phyloP scores from a whole-genome alignment of 805 yeast genomes.

The Ogataea nonfermentans region DNA sequence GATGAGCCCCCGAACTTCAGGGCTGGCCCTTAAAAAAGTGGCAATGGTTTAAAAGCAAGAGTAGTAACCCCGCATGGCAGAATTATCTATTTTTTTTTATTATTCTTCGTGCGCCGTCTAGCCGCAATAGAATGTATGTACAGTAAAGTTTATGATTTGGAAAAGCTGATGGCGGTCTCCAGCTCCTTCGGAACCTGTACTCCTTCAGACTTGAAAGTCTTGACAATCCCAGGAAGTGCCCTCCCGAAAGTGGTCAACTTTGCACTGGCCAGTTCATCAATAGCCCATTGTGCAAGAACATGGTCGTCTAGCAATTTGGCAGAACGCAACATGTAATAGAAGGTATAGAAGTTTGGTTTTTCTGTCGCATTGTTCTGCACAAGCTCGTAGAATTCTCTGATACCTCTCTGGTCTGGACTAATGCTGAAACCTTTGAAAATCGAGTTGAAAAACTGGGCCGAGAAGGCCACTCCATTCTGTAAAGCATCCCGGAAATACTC shows the following conservation, averaged over 20 bases:
- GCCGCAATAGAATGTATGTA: too few relatives aligned
- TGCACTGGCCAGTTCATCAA: slow-evolving; percentile 38
- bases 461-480: slow-evolving; percentile 34
- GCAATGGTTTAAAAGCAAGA: too few relatives aligned
- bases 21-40: too few relatives aligned
- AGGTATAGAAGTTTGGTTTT: slow-evolving; percentile 51
- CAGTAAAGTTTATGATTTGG: background rate
- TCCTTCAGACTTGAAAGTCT: background rate
- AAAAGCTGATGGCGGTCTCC: background rate
- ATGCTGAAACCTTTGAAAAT: slow-evolving; percentile 50
- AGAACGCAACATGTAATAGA: slow-evolving; percentile 43
- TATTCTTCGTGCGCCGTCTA: too few relatives aligned
- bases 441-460: slow-evolving; percentile 41
- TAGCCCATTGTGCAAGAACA: slow-evolving; percentile 34
- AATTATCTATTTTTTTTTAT: too few relatives aligned
- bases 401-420: slow-evolving; percentile 33
- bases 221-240: slow-evolving; percentile 39
- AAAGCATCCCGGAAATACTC: slow-evolving; percentile 38
- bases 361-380: slow-evolving; percentile 29
- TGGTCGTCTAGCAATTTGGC: slow-evolving; percentile 35
- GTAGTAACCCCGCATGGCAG: too few relatives aligned
- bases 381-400: slow-evolving; percentile 40
- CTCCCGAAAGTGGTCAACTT: slow-evolving; percentile 37
- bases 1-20: too few relatives aligned
- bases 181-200: background rate